Percentiles rank a stretch among this genome's conserved stretches.
Evolutionary conservation across 495 filamentous ascomycete genomes (phyloP).

Genomic region (Polyplosphaeria fusca): DNA sequence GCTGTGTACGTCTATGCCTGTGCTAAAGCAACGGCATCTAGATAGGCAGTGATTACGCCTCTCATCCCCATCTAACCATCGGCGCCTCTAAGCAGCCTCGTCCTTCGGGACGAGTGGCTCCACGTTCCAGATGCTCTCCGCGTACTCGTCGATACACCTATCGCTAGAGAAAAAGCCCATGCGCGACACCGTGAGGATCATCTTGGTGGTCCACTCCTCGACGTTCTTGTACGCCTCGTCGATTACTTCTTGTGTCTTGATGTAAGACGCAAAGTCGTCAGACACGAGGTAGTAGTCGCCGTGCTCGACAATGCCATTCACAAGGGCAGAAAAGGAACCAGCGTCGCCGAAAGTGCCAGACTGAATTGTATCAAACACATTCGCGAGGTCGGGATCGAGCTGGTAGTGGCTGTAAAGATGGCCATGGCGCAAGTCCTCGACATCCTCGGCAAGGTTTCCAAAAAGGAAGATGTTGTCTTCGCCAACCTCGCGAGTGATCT

Average conservation of each 20-base stretch:
- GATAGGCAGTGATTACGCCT: no score
- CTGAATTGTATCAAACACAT: constrained; percentile 82
- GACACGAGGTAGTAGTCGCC: constrained; percentile 97
- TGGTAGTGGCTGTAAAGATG: constrained; percentile 79
- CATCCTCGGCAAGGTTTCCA: constrained; percentile 92
- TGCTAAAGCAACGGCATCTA: no score
- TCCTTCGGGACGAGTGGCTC: constrained; percentile 61
- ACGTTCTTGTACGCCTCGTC: constrained; percentile 88
- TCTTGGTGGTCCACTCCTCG: constrained; percentile 87
- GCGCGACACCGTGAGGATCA: constrained; percentile 76
- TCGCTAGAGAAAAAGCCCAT: constrained; percentile 99
- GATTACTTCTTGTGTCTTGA: constrained; percentile 82
- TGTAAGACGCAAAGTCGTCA: constrained; percentile 92
- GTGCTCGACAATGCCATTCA: constrained; percentile 80
- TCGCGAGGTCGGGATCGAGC: constrained; percentile 68
- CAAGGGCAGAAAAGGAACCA: constrained; percentile 70
- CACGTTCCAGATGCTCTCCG: constrained; percentile 93
- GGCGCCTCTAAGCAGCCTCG: no score
- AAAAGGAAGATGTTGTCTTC: constrained; percentile 98
- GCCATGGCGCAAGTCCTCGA: constrained; percentile 89
- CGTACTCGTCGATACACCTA: constrained; percentile 97
- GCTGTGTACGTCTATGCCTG: no score
- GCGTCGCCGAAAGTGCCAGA: constrained; percentile 73
- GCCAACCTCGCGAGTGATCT: constrained; percentile 95
- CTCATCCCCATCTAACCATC: no score